A percentile compares a stretch with the other conserved stretches of the same genome.
Conservation (phyloP, 2,329 filamentous ascomycete genomes). For the Talaromyces albobiverticillius region DNA sequence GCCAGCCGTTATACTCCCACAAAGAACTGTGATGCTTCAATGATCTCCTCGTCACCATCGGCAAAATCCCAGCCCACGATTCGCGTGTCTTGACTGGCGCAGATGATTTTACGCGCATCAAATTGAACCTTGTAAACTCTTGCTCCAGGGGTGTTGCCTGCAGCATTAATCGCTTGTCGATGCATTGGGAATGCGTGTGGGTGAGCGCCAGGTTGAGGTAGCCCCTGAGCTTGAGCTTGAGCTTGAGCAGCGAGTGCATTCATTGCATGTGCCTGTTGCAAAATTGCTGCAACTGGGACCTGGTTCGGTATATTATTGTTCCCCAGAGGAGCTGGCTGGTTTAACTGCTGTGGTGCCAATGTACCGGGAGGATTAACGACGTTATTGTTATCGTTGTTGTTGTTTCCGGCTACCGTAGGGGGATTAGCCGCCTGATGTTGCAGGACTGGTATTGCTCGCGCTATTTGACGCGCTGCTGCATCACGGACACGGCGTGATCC, state of each 20-base stretch:
- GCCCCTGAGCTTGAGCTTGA: too few species aligned
- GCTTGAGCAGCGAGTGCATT: constrained; percentile 10
- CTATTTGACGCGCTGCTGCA: constrained; percentile 8
- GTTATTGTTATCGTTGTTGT: constrained; percentile 10
- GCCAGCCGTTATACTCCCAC: constrained; percentile 38
- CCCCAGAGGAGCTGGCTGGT: constrained; percentile 6
- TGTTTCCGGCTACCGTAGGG: constrained; percentile 24
- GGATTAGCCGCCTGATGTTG: constrained; percentile 22
- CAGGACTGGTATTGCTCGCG: constrained; percentile 18
- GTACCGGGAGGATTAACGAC: neutral
- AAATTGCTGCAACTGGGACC: constrained; percentile 2
- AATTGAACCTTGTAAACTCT: constrained; percentile 97
- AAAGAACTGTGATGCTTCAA: constrained; percentile 76
- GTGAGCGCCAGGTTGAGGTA: too few species aligned
- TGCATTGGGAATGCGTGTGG: constrained; percentile 2
- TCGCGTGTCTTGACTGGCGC: constrained; percentile 83
- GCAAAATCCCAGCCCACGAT: constrained; percentile 99
- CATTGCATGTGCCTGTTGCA: constrained; percentile 7
- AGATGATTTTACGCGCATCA: constrained; percentile 87
- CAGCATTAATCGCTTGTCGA: constrained; percentile 1
- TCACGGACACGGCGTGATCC: constrained; percentile 13
- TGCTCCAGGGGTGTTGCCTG: constrained; percentile 40
- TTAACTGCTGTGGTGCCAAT: constrained; percentile 7
- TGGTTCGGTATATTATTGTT: constrained; percentile 14
- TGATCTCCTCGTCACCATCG: constrained; percentile 75